A percentile compares a stretch with the other conserved stretches of the same genome.
Evolutionary conservation across 345 rosid genomes (phyloP).

Genomic region (Luvunga scandens): DNA sequence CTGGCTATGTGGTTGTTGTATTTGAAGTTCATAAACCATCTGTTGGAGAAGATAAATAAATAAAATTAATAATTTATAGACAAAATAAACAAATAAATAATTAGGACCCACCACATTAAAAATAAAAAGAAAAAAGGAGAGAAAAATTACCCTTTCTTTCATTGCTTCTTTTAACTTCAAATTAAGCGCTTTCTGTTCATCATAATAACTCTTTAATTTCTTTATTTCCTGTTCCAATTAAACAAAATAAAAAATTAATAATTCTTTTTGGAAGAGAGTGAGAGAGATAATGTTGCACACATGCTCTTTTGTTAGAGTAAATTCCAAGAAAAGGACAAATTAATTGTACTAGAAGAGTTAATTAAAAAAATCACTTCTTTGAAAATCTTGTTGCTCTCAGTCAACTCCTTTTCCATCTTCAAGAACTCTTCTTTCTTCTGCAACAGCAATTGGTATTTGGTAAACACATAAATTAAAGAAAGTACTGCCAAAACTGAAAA

Average conservation of each 20-base stretch:
- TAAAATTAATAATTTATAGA: neutral
- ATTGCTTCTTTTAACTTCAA: conserved; percentile 24
- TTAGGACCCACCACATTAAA: neutral
- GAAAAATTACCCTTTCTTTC: conserved; percentile 22
- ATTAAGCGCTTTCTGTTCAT: conserved; percentile 17
- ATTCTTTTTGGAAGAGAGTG: neutral
- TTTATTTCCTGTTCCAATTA: conserved; percentile 31
- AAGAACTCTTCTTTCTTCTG: conserved; percentile 30
- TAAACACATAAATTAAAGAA: neutral
- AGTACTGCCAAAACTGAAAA: neutral
- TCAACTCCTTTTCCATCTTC: conserved; percentile 7
- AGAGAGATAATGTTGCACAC: neutral
- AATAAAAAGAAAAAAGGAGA: neutral
- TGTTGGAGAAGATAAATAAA: neutral
- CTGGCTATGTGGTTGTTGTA: neutral
- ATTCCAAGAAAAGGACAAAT: conserved; percentile 16
- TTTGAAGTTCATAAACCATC: neutral
- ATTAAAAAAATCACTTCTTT: conserved; percentile 15
- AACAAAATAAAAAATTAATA: neutral
- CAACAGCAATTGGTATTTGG: neutral
- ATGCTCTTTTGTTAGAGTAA: neutral
- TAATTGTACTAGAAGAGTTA: neutral
- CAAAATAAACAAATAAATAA: too few relatives aligned
- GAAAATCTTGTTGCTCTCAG: conserved; percentile 5
- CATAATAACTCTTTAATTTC: neutral